phyloP scores from a whole-genome alignment of 2,329 filamentous ascomycete species.

The Diaporthe aspalathi region DNA sequence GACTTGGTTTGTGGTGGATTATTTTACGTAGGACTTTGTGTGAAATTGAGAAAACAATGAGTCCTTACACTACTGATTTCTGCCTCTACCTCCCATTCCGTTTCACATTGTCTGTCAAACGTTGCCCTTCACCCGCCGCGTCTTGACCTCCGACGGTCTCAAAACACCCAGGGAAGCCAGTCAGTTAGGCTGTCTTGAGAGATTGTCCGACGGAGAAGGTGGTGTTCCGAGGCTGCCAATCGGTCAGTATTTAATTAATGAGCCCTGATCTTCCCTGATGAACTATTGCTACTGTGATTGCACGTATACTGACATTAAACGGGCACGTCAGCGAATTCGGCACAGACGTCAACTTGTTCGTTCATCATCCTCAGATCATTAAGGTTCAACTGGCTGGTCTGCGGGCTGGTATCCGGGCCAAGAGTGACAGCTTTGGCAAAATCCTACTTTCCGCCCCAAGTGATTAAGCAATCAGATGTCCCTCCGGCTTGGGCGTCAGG shows the following conservation, averaged over 20 bases:
- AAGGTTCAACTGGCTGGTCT: constrained; percentile 64
- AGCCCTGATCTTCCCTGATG: not conserved
- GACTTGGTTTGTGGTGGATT: no score
- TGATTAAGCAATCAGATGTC: not conserved
- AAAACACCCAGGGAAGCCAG: no score
- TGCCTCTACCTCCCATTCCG: no score
- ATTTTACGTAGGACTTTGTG: no score
- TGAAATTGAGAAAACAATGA: no score
- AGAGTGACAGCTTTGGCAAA: constrained; percentile 67
- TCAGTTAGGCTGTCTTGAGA: not conserved
- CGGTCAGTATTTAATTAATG: not conserved
- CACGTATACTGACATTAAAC: not conserved
- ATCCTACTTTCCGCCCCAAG: constrained; percentile 50
- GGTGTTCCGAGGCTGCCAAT: not conserved
- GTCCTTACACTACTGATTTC: no score
- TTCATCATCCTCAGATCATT: constrained; percentile 70
- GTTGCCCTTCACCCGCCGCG: no score
- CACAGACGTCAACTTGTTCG: constrained; percentile 55
- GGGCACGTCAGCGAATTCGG: not conserved
- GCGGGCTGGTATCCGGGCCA: constrained; percentile 65
- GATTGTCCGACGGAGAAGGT: not conserved
- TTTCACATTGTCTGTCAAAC: no score
- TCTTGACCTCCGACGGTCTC: no score
- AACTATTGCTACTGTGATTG: no score
- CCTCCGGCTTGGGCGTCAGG: not conserved